Conservation (phyloP, 805 yeast species). For the Candida bentonensis region DNA sequence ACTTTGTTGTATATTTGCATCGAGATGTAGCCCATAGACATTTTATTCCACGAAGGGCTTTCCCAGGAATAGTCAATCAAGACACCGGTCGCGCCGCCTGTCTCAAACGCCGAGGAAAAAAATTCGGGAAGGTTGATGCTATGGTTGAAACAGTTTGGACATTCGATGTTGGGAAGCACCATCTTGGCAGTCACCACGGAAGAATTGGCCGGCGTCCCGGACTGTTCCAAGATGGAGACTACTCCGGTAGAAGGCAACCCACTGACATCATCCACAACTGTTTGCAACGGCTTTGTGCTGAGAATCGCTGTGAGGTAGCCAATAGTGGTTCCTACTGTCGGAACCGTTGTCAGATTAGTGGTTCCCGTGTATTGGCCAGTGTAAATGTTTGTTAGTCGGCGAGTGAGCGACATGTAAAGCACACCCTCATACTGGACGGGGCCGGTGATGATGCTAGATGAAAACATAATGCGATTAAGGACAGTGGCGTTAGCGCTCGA, state of each 20-base stretch:
- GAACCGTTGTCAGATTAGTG: constrained; percentile 24
- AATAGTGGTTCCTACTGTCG: not conserved
- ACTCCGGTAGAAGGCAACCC: constrained; percentile 22
- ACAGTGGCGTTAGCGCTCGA: constrained; percentile 30
- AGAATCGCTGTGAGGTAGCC: constrained; percentile 58
- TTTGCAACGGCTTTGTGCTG: constrained; percentile 29
- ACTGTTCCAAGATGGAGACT: constrained; percentile 11
- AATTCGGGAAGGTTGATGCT: constrained; percentile 5
- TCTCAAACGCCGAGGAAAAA: constrained; percentile 16
- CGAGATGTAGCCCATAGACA: constrained; percentile 42
- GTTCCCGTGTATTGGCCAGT: constrained; percentile 40
- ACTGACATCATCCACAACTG: constrained; percentile 29
- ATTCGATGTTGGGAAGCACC: constrained; percentile 2
- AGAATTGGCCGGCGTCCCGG: constrained; percentile 9
- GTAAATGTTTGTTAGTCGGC: constrained; percentile 66
- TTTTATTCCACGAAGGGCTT: no score
- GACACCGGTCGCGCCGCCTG: constrained; percentile 31
- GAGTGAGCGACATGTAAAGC: constrained; percentile 58
- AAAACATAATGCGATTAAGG: constrained; percentile 16
- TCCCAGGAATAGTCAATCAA: no score
- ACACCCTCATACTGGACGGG: constrained; percentile 37
- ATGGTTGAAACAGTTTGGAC: not conserved
- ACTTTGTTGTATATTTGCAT: constrained; percentile 29
- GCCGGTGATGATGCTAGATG: constrained; percentile 43
- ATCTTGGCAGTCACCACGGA: constrained; percentile 10